Evolutionary conservation across 805 yeast species (phyloP).

Genomic region (Wickerhamomyces sydowiorum): DNA sequence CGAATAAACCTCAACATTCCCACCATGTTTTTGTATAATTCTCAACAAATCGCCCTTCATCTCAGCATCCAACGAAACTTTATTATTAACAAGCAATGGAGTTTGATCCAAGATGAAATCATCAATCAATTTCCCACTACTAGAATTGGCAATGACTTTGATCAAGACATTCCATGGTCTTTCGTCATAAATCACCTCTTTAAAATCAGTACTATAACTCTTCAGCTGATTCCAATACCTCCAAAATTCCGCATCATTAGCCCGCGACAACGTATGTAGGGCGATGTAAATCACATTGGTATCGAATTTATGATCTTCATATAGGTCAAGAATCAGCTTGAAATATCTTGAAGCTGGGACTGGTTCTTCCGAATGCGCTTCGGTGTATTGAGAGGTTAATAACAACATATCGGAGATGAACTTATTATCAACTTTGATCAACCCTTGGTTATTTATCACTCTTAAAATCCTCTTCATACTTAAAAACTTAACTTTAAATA

Average conservation of each 20-base stretch:
- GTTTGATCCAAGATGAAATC: background rate
- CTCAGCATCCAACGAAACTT: slow-evolving; percentile 9
- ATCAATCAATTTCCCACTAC: slow-evolving; percentile 1
- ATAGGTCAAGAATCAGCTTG: background rate
- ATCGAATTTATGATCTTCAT: background rate
- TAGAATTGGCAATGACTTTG: background rate
- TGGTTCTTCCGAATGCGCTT: background rate
- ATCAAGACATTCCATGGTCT: background rate
- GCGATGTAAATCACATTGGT: background rate
- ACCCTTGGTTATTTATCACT: background rate
- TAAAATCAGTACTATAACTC: background rate
- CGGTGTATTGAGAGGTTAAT: background rate
- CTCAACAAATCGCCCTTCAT: background rate
- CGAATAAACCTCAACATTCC: background rate
- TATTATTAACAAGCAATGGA: slow-evolving; percentile 2
- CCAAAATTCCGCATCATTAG: background rate
- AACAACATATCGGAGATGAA: background rate
- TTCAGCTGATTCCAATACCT: background rate
- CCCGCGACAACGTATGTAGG: background rate
- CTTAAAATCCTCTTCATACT: slow-evolving; percentile 9
- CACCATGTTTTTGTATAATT: background rate
- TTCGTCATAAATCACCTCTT: background rate
- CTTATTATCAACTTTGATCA: background rate
- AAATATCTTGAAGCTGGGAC: background rate
- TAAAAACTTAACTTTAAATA: slow-evolving; percentile 3